Evolutionary conservation across 2,329 filamentous ascomycete species (phyloP).

Genomic region (Aureobasidium vineae): DNA sequence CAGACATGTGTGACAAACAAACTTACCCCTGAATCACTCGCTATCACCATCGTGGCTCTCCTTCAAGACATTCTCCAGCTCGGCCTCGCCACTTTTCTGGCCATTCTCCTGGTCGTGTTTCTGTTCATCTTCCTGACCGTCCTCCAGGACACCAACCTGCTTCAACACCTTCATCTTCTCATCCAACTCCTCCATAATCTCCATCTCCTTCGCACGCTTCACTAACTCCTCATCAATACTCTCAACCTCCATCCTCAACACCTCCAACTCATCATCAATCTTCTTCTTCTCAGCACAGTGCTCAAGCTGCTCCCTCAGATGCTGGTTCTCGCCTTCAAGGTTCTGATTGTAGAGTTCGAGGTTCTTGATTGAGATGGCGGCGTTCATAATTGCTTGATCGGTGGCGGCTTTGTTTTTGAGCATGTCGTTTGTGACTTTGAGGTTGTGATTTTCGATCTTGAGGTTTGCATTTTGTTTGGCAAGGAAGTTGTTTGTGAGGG

Average conservation of each 20-base stretch:
- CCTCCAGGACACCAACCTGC: neutral
- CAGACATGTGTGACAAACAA: neutral
- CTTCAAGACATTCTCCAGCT: neutral
- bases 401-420: slow-evolving; percentile 19
- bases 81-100: neutral
- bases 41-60: neutral
- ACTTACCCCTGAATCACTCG: slow-evolving; percentile 7
- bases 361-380: neutral
- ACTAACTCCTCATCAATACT: neutral
- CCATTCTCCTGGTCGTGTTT: neutral
- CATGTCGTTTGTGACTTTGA: slow-evolving; percentile 15
- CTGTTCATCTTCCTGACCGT: neutral
- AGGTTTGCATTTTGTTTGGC: neutral
- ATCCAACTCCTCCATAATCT: neutral
- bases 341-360: slow-evolving; percentile 11
- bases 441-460: neutral
- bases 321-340: slow-evolving; percentile 6
- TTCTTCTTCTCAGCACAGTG: neutral
- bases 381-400: slow-evolving; percentile 4
- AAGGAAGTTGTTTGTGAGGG: neutral
- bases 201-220: neutral
- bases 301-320: neutral
- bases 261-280: slow-evolving; percentile 5
- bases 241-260: neutral
- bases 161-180: neutral